Conservation (phyloP, 2,329 filamentous ascomycete genomes). For the Stemphylium beticola region DNA sequence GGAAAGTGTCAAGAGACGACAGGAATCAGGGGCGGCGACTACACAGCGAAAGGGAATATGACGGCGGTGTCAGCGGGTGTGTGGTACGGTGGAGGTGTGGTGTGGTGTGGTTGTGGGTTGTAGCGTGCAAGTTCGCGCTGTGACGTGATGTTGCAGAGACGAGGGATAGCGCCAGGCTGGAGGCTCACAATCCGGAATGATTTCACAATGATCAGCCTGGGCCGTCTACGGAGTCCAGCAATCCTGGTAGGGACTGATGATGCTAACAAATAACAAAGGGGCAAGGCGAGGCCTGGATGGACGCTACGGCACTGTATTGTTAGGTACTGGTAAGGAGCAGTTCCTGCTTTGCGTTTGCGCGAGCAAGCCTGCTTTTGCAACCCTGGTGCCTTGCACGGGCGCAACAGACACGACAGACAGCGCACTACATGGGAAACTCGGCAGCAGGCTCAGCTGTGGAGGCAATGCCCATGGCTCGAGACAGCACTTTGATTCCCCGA, state of each 20-base stretch:
- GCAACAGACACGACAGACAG: constrained; percentile 20
- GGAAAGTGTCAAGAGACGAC: constrained; percentile 2
- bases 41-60: constrained; percentile 16
- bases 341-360: constrained; percentile 14
- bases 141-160: constrained; percentile 19
- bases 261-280: background rate
- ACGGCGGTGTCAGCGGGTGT: constrained; percentile 20
- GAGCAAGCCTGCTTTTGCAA: constrained; percentile 15
- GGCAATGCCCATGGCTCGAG: background rate
- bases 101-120: constrained; percentile 25
- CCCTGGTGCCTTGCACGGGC: constrained; percentile 10
- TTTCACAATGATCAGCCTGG: constrained; percentile 22
- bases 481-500: background rate
- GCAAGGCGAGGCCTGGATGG: background rate
- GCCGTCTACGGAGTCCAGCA: constrained; percentile 2
- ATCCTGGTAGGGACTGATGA: constrained; percentile 1
- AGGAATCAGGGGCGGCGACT: constrained; percentile 19
- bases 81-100: constrained; percentile 24
- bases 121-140: constrained; percentile 27
- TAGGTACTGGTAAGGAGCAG: too few species aligned
- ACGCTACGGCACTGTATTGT: too few species aligned
- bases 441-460: background rate
- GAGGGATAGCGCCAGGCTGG: constrained; percentile 26
- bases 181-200: constrained; percentile 14
- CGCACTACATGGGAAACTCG: constrained; percentile 1